A percentile compares a stretch with the other conserved stretches of the same genome.
Conservation (phyloP, 805 yeast species). For the Yamadazyma olivae region DNA sequence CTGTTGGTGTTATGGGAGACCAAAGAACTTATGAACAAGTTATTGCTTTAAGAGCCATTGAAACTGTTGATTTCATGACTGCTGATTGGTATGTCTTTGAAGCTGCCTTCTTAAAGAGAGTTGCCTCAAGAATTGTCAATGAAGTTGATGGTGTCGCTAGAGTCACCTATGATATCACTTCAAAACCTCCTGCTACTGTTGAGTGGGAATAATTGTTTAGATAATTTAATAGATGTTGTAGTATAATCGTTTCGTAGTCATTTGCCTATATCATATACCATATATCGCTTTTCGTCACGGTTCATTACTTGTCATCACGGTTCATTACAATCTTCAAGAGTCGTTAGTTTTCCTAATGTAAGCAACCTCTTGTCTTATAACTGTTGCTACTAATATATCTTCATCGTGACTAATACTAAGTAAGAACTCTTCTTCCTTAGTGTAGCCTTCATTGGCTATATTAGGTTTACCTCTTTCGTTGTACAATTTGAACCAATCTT, state of each 20-base stretch:
- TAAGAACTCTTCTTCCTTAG: constrained; percentile 45
- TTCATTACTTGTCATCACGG: too few relatives aligned
- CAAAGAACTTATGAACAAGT: constrained; percentile 99
- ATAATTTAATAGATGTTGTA: too few relatives aligned
- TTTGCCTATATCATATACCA: too few relatives aligned
- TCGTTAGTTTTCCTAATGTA: too few relatives aligned
- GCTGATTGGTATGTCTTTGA: constrained; percentile 99
- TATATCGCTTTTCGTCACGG: too few relatives aligned
- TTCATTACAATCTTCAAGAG: too few relatives aligned
- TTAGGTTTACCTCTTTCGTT: constrained; percentile 43
- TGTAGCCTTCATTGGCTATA: constrained; percentile 30
- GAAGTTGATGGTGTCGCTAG: constrained; percentile 99
- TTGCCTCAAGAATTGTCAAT: constrained; percentile 93
- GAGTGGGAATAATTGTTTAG: constrained; percentile 97
- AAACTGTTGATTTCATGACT: constrained; percentile 98
- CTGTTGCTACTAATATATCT: constrained; percentile 55
- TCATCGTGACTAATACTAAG: constrained; percentile 66
- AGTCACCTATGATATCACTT: constrained; percentile 97
- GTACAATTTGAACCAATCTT: constrained; percentile 53
- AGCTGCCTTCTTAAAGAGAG: constrained; percentile 85
- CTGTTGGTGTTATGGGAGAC: constrained; percentile 99
- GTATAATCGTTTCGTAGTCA: neutral
- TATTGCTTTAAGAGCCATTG: constrained; percentile 97
- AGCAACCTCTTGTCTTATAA: constrained; percentile 36
- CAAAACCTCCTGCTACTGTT: constrained; percentile 99